phyloP scores from a whole-genome alignment of 2,329 filamentous ascomycete species.

The Aspergillus hortae region DNA sequence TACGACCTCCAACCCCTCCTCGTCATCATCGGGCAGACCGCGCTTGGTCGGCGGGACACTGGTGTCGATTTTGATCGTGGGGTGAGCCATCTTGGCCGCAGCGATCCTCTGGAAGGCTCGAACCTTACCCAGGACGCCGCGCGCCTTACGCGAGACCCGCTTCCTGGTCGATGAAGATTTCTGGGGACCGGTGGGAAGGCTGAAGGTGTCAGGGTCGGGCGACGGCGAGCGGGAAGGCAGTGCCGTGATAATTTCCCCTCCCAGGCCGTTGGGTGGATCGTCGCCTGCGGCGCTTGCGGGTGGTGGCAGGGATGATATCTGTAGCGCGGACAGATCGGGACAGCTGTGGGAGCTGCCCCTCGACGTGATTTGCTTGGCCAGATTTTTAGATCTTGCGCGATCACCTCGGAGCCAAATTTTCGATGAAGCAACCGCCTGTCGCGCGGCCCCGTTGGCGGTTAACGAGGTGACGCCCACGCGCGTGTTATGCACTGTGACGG shows the following conservation, averaged over 20 bases:
- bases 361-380: conserved; percentile 38
- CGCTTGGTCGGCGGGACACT: conserved; percentile 38
- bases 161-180: conserved; percentile 30
- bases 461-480: background rate
- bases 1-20: conserved; percentile 26
- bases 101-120: conserved; percentile 38
- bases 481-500: background rate
- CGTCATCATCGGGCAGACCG: conserved; percentile 33
- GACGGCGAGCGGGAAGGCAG: conserved; percentile 30
- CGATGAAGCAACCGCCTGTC: background rate
- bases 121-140: conserved; percentile 40
- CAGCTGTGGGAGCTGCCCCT: conserved; percentile 43
- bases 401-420: conserved; percentile 12
- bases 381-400: conserved; percentile 31
- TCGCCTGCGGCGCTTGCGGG: conserved; percentile 21
- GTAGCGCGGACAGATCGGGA: conserved; percentile 40
- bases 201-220: conserved; percentile 27
- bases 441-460: background rate
- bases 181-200: conserved; percentile 27
- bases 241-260: conserved; percentile 26
- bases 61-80: conserved; percentile 39
- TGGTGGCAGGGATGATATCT: conserved; percentile 26
- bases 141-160: conserved; percentile 37
- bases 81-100: conserved; percentile 41
- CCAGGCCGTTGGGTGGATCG: conserved; percentile 23